Evolutionary conservation across 257 asterid species (phyloP).

Genomic region (Prunella vulgaris): DNA sequence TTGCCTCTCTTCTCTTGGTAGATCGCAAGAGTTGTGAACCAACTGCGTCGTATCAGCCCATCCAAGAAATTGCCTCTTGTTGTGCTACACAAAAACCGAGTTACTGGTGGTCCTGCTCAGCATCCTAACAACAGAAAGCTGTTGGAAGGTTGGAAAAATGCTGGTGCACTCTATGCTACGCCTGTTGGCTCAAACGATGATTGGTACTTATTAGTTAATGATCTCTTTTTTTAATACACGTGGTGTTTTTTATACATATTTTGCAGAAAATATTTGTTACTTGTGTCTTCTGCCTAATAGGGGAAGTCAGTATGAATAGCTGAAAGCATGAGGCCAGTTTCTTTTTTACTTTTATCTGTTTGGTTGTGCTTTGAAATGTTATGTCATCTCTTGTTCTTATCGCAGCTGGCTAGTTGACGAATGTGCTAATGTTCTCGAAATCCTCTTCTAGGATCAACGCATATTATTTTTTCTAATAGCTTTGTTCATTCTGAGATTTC

Average conservation of each 20-base stretch:
- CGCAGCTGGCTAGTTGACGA: too few species aligned
- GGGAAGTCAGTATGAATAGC: not conserved
- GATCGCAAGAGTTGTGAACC: slow-evolving; percentile 54
- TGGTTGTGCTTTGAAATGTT: too few species aligned
- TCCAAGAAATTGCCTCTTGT: slow-evolving; percentile 74
- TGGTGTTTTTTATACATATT: not conserved
- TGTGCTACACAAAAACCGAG: slow-evolving; percentile 63
- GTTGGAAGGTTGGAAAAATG: slow-evolving; percentile 60
- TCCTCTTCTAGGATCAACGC: too few species aligned
- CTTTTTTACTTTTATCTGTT: too few species aligned
- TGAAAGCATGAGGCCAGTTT: not conserved
- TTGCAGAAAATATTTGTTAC: not conserved
- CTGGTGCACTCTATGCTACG: slow-evolving; percentile 72
- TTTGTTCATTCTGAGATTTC: too few species aligned
- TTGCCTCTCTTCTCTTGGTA: slow-evolving; percentile 21
- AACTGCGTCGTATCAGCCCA: slow-evolving; percentile 42
- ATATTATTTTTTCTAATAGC: too few species aligned
- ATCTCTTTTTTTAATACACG: not conserved
- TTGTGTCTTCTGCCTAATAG: not conserved
- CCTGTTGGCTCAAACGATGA: slow-evolving; percentile 83
- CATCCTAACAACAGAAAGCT: slow-evolving; percentile 59
- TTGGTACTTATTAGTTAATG: slow-evolving; percentile 40
- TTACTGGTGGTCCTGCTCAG: slow-evolving; percentile 61
- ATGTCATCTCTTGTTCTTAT: too few species aligned
- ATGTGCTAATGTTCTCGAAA: too few species aligned